These are phyloP conservation scores for Phanerochaete carnosa DNA, from an alignment of 768 basidiomycete species.

Conservation along the genomic window DNA sequence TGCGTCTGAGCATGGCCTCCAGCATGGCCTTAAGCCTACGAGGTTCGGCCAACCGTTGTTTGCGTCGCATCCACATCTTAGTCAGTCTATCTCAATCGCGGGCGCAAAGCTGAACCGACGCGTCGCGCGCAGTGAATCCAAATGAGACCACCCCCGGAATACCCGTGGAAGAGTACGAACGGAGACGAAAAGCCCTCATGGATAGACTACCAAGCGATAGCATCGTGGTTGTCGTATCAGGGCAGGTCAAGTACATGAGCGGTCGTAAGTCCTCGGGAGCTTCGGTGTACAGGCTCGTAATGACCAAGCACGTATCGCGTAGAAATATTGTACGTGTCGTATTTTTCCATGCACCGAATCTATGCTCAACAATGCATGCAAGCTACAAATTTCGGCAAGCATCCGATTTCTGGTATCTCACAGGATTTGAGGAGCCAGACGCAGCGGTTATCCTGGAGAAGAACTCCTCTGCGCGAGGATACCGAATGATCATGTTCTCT, in stretches of 20 bases:
- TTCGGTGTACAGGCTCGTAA: neutral
- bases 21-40: constrained; percentile 56
- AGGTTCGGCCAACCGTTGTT: constrained; percentile 76
- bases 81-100: constrained; percentile 33
- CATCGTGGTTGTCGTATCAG: constrained; percentile 73
- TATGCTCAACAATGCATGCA: neutral
- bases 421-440: constrained; percentile 93
- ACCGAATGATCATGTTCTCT: constrained; percentile 84
- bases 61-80: constrained; percentile 79
- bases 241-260: constrained; percentile 83
- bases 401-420: constrained; percentile 93
- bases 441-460: constrained; percentile 87
- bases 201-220: constrained; percentile 67
- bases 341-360: neutral
- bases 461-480: constrained; percentile 63
- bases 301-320: neutral
- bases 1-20: constrained; percentile 32
- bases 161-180: constrained; percentile 71
- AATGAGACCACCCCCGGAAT: constrained; percentile 86
- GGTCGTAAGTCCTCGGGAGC: constrained; percentile 50
- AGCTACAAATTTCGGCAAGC: constrained; percentile 96
- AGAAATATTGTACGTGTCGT: constrained; percentile 69
- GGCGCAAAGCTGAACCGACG: neutral
- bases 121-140: constrained; percentile 38
- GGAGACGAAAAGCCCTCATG: constrained; percentile 67